phyloP scores from a whole-genome alignment of 2,329 filamentous ascomycete genomes.

The Annulohypoxylon truncatum region DNA sequence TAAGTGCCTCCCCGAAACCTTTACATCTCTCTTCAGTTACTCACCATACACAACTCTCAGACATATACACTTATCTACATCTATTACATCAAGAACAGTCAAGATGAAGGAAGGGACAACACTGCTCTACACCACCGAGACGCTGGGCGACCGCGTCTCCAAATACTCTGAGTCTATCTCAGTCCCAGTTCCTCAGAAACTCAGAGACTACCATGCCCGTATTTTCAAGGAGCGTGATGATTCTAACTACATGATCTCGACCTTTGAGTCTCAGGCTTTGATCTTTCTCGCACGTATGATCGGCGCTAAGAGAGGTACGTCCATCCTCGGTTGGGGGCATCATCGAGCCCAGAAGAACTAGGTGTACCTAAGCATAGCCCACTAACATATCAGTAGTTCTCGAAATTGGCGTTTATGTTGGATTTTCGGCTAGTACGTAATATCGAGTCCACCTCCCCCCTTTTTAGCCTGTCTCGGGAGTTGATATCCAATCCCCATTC shows the following conservation, averaged over 20 bases:
- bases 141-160: conserved; percentile 44
- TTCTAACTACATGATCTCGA: conserved; percentile 55
- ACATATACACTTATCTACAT: neutral
- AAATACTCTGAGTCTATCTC: conserved; percentile 49
- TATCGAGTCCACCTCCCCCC: neutral
- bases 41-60: neutral
- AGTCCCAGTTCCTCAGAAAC: conserved; percentile 45
- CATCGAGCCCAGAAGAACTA: neutral
- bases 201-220: conserved; percentile 47
- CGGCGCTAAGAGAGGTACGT: conserved; percentile 56
- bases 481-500: neutral
- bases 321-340: neutral
- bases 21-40: neutral
- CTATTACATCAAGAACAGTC: neutral
- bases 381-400: conserved; percentile 53
- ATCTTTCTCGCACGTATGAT: conserved; percentile 56
- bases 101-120: conserved; percentile 35
- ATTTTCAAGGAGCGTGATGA: conserved; percentile 25
- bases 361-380: neutral
- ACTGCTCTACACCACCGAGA: conserved; percentile 48
- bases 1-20: neutral
- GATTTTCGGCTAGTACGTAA: conserved; percentile 56
- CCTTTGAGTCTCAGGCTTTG: conserved; percentile 56
- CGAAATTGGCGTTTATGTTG: conserved; percentile 62
- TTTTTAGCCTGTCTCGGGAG: conserved; percentile 25